A percentile compares a stretch with the other conserved stretches of the same genome.
These are phyloP conservation scores for Backusella tuberculispora DNA, from an alignment of 192 early-diverging fungal species.

Conservation along the genomic window DNA sequence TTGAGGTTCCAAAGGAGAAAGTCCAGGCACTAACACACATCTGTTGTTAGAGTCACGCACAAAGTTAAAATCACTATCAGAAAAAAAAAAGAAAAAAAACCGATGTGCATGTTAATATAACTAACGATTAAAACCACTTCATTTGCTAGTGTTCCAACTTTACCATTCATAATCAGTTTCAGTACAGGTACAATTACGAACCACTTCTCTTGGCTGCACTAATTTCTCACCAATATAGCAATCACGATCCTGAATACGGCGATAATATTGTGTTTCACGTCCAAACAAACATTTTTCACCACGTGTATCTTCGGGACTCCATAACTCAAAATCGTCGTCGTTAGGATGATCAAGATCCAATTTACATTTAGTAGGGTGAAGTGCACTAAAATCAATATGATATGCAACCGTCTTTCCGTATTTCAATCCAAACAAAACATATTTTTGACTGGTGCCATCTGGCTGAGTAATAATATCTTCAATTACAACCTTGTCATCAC, in stretches of 20 bases:
- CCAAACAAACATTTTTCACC: constrained; percentile 69
- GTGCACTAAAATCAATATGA: constrained; percentile 53
- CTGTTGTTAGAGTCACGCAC: constrained; percentile 61
- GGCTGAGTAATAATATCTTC: constrained; percentile 73
- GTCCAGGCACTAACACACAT: constrained; percentile 68
- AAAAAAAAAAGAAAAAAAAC: constrained; percentile 19
- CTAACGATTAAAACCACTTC: not conserved
- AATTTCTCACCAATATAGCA: constrained; percentile 82
- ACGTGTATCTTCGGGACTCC: constrained; percentile 56
- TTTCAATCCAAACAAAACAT: constrained; percentile 75
- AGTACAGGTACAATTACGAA: constrained; percentile 74
- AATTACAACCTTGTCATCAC: constrained; percentile 55
- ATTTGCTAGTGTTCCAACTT: not conserved
- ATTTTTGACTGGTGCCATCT: constrained; percentile 74
- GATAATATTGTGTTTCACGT: constrained; percentile 67
- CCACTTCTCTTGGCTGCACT: constrained; percentile 55
- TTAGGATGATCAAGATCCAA: constrained; percentile 46
- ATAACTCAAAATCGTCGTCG: constrained; percentile 73
- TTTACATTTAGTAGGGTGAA: constrained; percentile 44
- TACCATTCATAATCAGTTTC: constrained; percentile 85
- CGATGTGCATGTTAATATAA: not conserved
- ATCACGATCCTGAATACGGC: constrained; percentile 63
- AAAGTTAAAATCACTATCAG: constrained; percentile 74
- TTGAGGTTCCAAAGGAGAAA: constrained; percentile 54
- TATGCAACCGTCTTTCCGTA: constrained; percentile 46